Evolutionary conservation across 106 monocot genomes (phyloP), one percentile per base, ranked within the genome.

Genomic region (Phalaenopsis equestris): DNA sequence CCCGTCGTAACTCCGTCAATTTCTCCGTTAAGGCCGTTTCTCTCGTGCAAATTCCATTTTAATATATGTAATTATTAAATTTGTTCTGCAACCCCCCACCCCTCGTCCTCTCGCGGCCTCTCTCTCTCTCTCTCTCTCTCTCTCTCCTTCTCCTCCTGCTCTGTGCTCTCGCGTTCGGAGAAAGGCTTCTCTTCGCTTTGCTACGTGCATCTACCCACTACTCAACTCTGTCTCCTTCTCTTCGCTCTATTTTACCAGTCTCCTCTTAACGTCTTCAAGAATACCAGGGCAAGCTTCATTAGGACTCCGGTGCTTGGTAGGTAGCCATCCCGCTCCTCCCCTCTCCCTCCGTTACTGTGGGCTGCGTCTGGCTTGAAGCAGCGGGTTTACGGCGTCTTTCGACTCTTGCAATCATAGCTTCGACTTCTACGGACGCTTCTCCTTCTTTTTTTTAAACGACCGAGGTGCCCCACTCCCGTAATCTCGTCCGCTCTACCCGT

Each of bases 341-440:
- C 18, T 19, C 21, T 61, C 18, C 21, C 19, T 61, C 61, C n/a
- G 61, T 21, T 21, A 61, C 19, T 6, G 61, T n/a, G 7, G 61
- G 61, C 19, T 21, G 61, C 6, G 21, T 21, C 61, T 61, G 1
- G 21, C 61, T 21, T 61, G 6, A 18, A 21, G 61, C n/a, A 1
- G 19, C 21, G n/a, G 8, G 61, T 61, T 61, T 61, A 19, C n/a
- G 6, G n/a, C 21, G 4, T 61, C n/a, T 61, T 8, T 61, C 18
- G n/a, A 21, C 61, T 61, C 61, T 61, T 21, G n/a, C 61, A 70
- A 70, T 38, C 70, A 37, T 70, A 70, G 39, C 70, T 38, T 70
- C 38, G 70, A 39, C 70, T 39, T 0, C 12, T 19, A 21, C 61
- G 21, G 61, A 6, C 5, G 61, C 61, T 61, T 61, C n/a, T n/a